phyloP scores from a whole-genome alignment of 2,329 filamentous ascomycete species.

The Plenodomus biglobosus region DNA sequence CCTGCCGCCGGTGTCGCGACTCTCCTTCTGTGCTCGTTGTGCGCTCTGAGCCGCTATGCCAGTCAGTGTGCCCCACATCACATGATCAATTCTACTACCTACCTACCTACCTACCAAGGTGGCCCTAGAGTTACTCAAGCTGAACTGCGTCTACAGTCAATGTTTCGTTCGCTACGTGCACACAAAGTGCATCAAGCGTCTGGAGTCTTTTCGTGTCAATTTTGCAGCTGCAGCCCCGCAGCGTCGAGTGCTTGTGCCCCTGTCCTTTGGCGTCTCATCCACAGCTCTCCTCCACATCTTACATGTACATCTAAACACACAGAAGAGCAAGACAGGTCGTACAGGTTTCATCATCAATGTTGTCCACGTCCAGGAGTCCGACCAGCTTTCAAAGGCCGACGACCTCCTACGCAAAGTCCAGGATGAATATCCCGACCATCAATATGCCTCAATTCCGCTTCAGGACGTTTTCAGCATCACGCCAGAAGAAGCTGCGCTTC shows the following conservation, averaged over 20 bases:
- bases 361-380: conserved; percentile 48
- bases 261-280: conserved; percentile 84
- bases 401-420: conserved; percentile 47
- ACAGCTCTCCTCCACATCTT: conserved; percentile 75
- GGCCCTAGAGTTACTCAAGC: too few relatives aligned
- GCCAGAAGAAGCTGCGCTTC: conserved; percentile 24
- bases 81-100: conserved; percentile 11
- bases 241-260: conserved; percentile 68
- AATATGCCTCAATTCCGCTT: conserved; percentile 65
- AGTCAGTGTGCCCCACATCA: conserved; percentile 44
- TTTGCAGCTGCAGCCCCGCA: conserved; percentile 48
- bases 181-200: conserved; percentile 78
- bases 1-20: conserved; percentile 61
- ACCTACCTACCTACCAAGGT: too few relatives aligned
- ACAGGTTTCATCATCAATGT: conserved; percentile 68
- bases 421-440: conserved; percentile 65
- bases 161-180: conserved; percentile 80
- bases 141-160: too few relatives aligned
- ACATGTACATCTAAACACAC: conserved; percentile 66
- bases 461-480: conserved; percentile 53
- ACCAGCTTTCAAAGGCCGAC: conserved; percentile 6
- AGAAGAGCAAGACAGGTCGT: conserved; percentile 65
- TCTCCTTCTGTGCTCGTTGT: conserved; percentile 56
- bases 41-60: conserved; percentile 62
- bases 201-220: conserved; percentile 64